Evolutionary conservation across 139 green algal species (phyloP).

Genomic region (Tetradesmus lagerheimii): DNA sequence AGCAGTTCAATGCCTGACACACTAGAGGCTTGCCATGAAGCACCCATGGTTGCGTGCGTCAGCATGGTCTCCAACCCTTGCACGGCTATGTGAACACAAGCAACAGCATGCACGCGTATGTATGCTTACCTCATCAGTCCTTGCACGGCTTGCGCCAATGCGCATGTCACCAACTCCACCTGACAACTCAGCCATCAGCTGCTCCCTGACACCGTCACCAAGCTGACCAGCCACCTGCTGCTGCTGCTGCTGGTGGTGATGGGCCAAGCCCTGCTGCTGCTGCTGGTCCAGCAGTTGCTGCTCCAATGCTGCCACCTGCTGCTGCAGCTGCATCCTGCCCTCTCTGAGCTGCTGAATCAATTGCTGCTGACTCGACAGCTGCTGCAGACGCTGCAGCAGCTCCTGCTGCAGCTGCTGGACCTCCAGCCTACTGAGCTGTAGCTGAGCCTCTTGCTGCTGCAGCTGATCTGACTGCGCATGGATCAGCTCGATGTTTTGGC

Average conservation of each 20-base stretch:
- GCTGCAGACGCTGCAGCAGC: not conserved
- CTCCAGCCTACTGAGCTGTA: not conserved
- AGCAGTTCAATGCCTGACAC: too few relatives aligned
- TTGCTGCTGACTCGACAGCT: not conserved
- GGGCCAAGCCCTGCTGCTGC: not conserved
- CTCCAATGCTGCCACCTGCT: not conserved
- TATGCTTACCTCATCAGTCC: conserved; percentile 12
- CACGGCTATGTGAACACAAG: too few relatives aligned
- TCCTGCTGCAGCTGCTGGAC: not conserved
- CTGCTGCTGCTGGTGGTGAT: not conserved
- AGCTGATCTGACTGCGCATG: not conserved
- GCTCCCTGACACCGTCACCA: not conserved
- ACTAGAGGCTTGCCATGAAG: too few relatives aligned
- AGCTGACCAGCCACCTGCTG: not conserved
- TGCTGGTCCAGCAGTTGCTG: not conserved
- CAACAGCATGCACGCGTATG: too few relatives aligned
- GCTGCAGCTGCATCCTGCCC: not conserved
- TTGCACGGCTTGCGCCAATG: not conserved
- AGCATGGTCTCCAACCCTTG: too few relatives aligned
- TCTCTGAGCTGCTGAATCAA: not conserved
- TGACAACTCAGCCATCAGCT: not conserved
- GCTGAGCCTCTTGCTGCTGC: not conserved
- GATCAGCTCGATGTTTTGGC: not conserved
- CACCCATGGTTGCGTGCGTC: too few relatives aligned
- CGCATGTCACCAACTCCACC: not conserved